These are phyloP conservation scores for Clavariopsis aquatica DNA, from an alignment of 495 filamentous ascomycete species.

Conservation along the genomic window DNA sequence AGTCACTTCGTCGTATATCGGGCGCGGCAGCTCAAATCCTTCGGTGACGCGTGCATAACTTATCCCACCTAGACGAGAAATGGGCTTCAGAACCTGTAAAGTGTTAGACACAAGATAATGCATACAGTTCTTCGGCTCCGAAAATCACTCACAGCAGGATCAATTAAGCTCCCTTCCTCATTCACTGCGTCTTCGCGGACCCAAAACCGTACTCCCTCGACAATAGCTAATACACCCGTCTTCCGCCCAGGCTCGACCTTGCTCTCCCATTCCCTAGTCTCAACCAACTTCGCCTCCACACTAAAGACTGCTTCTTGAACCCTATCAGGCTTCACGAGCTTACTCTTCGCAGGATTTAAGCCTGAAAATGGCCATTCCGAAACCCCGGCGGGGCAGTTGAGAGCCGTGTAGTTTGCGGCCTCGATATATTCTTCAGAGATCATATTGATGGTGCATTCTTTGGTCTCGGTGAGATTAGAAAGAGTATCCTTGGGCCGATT, in stretches of 20 bases:
- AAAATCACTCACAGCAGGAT: constrained; percentile 54
- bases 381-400: constrained; percentile 76
- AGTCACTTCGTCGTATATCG: constrained; percentile 61
- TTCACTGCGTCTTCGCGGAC: constrained; percentile 86
- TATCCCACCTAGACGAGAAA: constrained; percentile 81
- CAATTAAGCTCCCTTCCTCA: constrained; percentile 68
- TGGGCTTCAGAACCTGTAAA: constrained; percentile 60
- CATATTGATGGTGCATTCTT: constrained; percentile 75
- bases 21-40: constrained; percentile 74
- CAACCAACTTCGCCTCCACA: constrained; percentile 76
- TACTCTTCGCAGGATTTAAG: constrained; percentile 68
- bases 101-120: not conserved
- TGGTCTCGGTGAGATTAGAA: constrained; percentile 66
- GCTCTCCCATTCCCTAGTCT: constrained; percentile 75
- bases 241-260: constrained; percentile 66
- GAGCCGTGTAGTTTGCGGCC: constrained; percentile 76
- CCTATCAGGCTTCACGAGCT: constrained; percentile 67
- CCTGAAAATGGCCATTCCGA: constrained; percentile 83
- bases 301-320: constrained; percentile 81
- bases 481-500: constrained; percentile 72
- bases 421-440: constrained; percentile 83
- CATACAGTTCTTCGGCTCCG: not conserved
- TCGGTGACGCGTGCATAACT: constrained; percentile 72
- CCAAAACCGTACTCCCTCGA: constrained; percentile 89
- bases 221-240: constrained; percentile 69